Base-by-base conservation (phyloP, 2,329 filamentous ascomycete species). In the Colletotrichum lindemuthianum region DNA sequence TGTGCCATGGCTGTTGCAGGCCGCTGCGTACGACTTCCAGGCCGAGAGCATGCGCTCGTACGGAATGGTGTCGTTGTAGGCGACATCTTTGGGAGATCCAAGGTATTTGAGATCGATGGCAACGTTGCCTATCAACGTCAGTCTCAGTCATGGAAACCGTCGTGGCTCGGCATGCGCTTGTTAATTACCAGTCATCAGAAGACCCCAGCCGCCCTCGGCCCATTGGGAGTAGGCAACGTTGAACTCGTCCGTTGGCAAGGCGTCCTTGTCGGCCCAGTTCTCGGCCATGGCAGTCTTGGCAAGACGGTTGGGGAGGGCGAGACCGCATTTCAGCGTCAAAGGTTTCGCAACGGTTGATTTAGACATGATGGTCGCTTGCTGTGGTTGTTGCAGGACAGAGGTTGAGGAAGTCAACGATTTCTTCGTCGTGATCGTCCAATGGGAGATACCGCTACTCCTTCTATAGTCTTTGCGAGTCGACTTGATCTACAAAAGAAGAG, bases 251-350 rank as follows among this genome's bases (percentile, higher is more conserved):
- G 77, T 78, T 0, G 85, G 85, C 1, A 81, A 75, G 34, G 81
- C 67, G 60, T 82, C 72, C 6, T 70, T 72, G 67, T 79, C 75
- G 33, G 77, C 75, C 70, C 82, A 72, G 5, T 68, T 67, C 67
- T 86, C 81, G 5, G 82, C 78, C 75, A 87, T 79, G 37, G 86
- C 83, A 48, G 85, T 78, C 68, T 84, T 79, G 48, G 72, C 77
- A 2, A 89, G 77, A 6, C 86, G 82, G 69, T 88, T 88, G 3
- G 83, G 83, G 3, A 88, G 71, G 0, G 77, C 79, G 33, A 89
- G 76, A 1, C 86, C 86, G 70, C 84, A 86, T 65, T 83, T 82
- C 1, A 88, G 77, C 41, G 79, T 84, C 13, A 86, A 70, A 0
- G 84, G 78, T 40, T 65, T 65, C 2, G 61, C 57, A 34, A 60